A percentile compares a stretch with the other conserved stretches of the same genome.
Evolutionary conservation across 306 rosid genomes (phyloP).

Genomic region (Quercus bicolor): DNA sequence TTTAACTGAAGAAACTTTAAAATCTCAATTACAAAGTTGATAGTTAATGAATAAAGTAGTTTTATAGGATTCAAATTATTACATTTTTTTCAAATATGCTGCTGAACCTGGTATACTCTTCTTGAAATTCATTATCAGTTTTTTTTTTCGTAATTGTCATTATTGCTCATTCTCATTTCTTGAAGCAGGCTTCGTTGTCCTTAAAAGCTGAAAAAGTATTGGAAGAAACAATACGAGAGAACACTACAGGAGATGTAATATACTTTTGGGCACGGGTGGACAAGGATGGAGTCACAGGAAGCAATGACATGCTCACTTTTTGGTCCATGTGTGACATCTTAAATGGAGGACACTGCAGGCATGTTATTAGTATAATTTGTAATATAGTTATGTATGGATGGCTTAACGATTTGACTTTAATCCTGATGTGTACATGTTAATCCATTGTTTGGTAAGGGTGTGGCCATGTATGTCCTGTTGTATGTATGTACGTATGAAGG

Average conservation of each 20-base stretch:
- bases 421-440: neutral
- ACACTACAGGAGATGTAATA: slow-evolving; percentile 62
- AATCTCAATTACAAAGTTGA: neutral
- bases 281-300: slow-evolving; percentile 44
- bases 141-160: neutral
- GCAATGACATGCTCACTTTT: slow-evolving; percentile 61
- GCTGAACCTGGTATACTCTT: neutral
- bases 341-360: slow-evolving; percentile 95
- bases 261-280: slow-evolving; percentile 85
- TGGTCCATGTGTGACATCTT: slow-evolving; percentile 94
- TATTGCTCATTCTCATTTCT: slow-evolving; percentile 29
- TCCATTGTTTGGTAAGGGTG: neutral
- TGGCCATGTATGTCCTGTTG: neutral
- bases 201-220: slow-evolving; percentile 63
- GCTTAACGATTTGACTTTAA: neutral
- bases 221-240: slow-evolving; percentile 62
- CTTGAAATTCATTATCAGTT: neutral
- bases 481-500: neutral
- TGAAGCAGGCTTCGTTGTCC: slow-evolving; percentile 65
- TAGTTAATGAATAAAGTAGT: neutral
- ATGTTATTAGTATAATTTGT: slow-evolving; percentile 2
- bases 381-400: neutral
- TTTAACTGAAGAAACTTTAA: neutral
- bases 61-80: neutral
- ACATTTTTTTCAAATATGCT: neutral